A percentile compares a stretch with the other conserved stretches of the same genome.
These are phyloP conservation scores for Proliferodiscus dingleyae DNA, from an alignment of 2,329 filamentous ascomycete genomes.

Conservation along the genomic window DNA sequence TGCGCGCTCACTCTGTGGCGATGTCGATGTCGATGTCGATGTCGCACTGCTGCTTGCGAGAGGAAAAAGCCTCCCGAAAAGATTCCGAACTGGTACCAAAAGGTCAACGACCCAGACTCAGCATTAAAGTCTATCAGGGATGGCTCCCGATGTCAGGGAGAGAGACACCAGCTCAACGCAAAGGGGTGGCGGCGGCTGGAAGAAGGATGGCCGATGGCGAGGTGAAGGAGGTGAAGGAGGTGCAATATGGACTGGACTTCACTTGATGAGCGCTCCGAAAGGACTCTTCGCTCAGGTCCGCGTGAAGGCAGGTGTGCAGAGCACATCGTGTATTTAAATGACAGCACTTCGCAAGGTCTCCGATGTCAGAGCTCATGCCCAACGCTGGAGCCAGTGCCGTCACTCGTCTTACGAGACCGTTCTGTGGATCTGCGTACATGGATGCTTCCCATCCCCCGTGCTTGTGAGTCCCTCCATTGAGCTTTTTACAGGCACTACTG, in stretches of 20 bases:
- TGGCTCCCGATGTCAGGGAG: no score
- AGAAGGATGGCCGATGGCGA: no score
- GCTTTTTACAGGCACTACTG: background rate
- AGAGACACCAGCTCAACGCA: no score
- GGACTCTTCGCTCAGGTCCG: no score
- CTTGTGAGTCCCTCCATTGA: background rate
- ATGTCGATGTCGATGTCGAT: no score
- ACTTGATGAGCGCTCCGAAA: background rate
- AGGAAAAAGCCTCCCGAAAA: no score
- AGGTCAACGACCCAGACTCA: no score
- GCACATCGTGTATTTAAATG: slow-evolving; percentile 12
- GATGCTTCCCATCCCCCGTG: background rate
- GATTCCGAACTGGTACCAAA: no score
- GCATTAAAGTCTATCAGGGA: no score
- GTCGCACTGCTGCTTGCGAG: slow-evolving; percentile 10
- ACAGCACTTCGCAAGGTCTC: background rate
- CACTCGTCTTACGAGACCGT: background rate
- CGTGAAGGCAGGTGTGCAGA: slow-evolving; percentile 1
- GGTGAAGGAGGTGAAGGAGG: background rate
- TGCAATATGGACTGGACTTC: background rate
- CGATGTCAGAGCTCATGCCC: slow-evolving; percentile 9
- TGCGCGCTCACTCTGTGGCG: background rate
- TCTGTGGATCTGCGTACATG: slow-evolving; percentile 10
- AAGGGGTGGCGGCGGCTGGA: background rate
- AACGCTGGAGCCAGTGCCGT: slow-evolving; percentile 7